phyloP scores from a whole-genome alignment of 2,329 filamentous ascomycete genomes.

The Trichoderma atroviride region DNA sequence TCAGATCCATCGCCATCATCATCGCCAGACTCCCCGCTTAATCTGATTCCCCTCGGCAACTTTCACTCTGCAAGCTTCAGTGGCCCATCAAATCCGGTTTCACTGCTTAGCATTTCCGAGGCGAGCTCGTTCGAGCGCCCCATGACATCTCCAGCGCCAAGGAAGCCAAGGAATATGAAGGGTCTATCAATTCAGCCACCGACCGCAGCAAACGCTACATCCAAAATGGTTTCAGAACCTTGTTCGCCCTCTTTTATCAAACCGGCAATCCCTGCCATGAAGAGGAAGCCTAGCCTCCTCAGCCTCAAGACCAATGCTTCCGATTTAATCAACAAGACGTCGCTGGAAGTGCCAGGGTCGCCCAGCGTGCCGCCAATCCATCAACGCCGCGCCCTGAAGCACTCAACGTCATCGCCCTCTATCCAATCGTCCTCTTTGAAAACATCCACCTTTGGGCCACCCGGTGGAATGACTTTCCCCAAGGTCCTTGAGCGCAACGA shows the following conservation, averaged over 20 bases:
- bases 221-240: conserved; percentile 64
- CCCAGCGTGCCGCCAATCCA: conserved; percentile 60
- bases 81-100: conserved; percentile 45
- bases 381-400: conserved; percentile 65
- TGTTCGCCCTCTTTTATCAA: conserved; percentile 79
- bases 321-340: conserved; percentile 53
- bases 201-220: conserved; percentile 49
- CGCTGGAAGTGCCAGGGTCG: conserved; percentile 58
- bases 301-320: conserved; percentile 73
- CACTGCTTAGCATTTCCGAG: conserved; percentile 48
- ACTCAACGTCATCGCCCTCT: conserved; percentile 68
- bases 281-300: conserved; percentile 75
- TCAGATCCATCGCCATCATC: conserved; percentile 90
- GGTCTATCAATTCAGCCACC: conserved; percentile 76
- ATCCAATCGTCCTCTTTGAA: conserved; percentile 63
- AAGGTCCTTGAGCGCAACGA: conserved; percentile 63
- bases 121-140: conserved; percentile 52
- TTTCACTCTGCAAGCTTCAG: conserved; percentile 65
- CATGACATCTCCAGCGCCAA: conserved; percentile 69
- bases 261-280: conserved; percentile 70
- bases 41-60: conserved; percentile 69
- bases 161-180: conserved; percentile 80
- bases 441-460: conserved; percentile 62
- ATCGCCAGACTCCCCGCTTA: conserved; percentile 85
- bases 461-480: conserved; percentile 66